Evolutionary conservation across 2,329 filamentous ascomycete genomes (phyloP).

Genomic region (Cucurbitaria berberidis): DNA sequence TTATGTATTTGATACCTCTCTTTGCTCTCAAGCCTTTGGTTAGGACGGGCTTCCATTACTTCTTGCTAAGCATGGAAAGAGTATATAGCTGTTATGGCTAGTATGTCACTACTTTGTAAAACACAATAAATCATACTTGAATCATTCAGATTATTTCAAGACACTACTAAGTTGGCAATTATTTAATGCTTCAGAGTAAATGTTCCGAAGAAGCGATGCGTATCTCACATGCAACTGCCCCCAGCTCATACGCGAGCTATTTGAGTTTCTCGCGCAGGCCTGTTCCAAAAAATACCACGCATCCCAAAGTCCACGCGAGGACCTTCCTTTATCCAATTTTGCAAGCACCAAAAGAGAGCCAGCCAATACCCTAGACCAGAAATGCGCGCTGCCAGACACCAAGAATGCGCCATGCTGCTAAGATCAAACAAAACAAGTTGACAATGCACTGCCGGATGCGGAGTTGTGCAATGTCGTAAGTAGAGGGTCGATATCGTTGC

Average conservation of each 20-base stretch:
- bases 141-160: neutral
- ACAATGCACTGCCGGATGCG: constrained; percentile 1
- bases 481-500: neutral
- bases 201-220: neutral
- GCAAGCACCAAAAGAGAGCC: neutral
- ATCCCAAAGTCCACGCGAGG: neutral
- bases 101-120: neutral
- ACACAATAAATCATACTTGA: neutral
- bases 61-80: neutral
- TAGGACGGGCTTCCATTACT: neutral
- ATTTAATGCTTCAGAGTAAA: neutral
- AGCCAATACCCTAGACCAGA: neutral
- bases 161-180: neutral
- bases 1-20: constrained; percentile 17
- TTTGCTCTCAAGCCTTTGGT: neutral
- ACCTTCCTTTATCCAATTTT: neutral
- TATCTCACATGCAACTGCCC: neutral
- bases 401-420: constrained; percentile 20
- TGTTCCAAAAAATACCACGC: no score
- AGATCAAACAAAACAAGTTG: constrained; percentile 1
- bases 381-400: constrained; percentile 11
- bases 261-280: no score
- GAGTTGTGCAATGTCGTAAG: neutral
- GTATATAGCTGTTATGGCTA: neutral
- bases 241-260: no score